Conservation (phyloP, 1,139 yeast species). For the Geotrichum histeridarum region DNA sequence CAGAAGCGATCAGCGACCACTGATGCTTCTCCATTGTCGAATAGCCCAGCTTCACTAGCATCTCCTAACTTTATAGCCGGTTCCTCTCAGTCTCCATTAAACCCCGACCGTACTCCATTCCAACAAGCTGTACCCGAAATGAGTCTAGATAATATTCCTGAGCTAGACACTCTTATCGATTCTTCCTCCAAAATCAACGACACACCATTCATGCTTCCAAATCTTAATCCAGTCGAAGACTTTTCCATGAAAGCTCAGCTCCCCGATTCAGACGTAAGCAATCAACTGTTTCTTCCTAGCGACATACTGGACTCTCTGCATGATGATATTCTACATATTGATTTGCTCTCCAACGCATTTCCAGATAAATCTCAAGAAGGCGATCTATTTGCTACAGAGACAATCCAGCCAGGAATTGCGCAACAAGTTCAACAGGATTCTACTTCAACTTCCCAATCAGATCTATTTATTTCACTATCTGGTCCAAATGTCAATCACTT, state of each 20-base stretch:
- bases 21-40: slow-evolving; percentile 14
- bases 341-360: slow-evolving; percentile 40
- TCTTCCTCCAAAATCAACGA: background rate
- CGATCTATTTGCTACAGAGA: background rate
- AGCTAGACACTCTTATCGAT: slow-evolving; percentile 1
- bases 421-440: background rate
- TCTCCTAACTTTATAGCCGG: slow-evolving; percentile 9
- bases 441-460: slow-evolving; percentile 1
- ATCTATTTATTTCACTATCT: slow-evolving; percentile 9
- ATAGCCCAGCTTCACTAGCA: slow-evolving; percentile 15
- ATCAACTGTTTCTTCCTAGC: background rate
- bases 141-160: slow-evolving; percentile 1
- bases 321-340: slow-evolving; percentile 34
- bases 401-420: background rate
- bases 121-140: background rate
- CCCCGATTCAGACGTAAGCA: slow-evolving; percentile 2
- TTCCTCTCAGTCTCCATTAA: slow-evolving; percentile 2
- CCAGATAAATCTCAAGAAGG: background rate
- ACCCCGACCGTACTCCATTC: background rate
- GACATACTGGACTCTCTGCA: slow-evolving; percentile 4
- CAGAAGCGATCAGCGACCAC: background rate
- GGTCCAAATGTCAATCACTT: slow-evolving; percentile 12
- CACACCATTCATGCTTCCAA: background rate
- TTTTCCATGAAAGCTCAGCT: background rate
- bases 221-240: background rate